Base-by-base conservation (phyloP, 352 stramenopile species). In the Peronospora destructor region DNA sequence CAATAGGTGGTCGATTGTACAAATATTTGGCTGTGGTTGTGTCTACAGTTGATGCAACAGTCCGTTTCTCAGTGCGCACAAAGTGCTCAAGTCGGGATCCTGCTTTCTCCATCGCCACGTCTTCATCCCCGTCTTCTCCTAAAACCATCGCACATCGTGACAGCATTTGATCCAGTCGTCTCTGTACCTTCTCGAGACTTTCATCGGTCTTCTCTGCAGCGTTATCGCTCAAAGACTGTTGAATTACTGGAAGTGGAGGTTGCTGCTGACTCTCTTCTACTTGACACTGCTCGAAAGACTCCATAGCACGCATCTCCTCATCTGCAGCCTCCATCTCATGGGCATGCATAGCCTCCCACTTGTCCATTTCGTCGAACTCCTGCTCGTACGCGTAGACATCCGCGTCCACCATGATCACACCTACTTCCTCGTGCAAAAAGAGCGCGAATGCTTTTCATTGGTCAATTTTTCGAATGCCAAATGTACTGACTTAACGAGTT, bases 271-370 rank as follows among this genome's bases (percentile, higher is more conserved):
- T 66, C 19, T 45, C 35, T 45, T 21, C 23, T 17, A 17, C 19
- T 34, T 56, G 43, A 25, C 34, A 45, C 45, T 56, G 58, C 58
- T 81, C 64, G 13, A 70, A 76, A 23, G 56, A 59, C 51, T 83
- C 72, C 73, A 85, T 77, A 8, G 62, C 71, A 8, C 45, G 59
- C 48, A 87, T 66, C 61, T 73, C 73, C 40, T 88, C 81, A 42
- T 88, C 69, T 0, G 65, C 72, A 6, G 76, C 78, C 59, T 93
- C 84, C 64, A 93, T 84, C 54, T 88, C 81, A 42, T 86, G 67
- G 14, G 64, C 71, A 33, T 91, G 77, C 69, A 88, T 86, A n/a
- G 60, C 52, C 44, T 93, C 83, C 83, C 83, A 94, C 58, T 95
- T 82, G 39, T 92, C 80, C 52, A 72, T 61, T 53, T 83, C 75